Conservation (phyloP, 2,329 filamentous ascomycete genomes). For the Thielaviopsis euricoi region DNA sequence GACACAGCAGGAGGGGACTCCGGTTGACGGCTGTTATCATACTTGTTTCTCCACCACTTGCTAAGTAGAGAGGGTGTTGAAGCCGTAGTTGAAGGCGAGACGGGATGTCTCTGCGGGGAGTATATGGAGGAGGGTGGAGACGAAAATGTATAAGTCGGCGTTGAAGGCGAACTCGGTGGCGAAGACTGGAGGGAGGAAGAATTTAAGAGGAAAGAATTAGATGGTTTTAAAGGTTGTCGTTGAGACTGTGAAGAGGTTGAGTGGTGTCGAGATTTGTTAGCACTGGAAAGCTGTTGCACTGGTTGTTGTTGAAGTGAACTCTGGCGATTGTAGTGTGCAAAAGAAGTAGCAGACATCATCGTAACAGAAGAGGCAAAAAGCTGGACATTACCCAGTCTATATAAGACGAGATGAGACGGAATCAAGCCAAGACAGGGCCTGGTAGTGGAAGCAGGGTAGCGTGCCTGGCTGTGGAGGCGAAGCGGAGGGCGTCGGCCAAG, state of each 20-base stretch:
- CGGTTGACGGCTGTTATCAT: slow-evolving; percentile 12
- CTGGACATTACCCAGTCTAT: slow-evolving; percentile 10
- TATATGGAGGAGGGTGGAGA: slow-evolving; percentile 1
- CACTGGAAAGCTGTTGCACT: neutral
- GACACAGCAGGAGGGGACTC: slow-evolving; percentile 9
- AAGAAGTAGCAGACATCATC: slow-evolving; percentile 15
- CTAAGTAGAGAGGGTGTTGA: slow-evolving; percentile 3
- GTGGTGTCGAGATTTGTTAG: slow-evolving; percentile 1
- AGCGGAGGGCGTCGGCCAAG: neutral
- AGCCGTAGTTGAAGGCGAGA: slow-evolving; percentile 4
- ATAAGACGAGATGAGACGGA: slow-evolving; percentile 3
- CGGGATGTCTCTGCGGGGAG: slow-evolving; percentile 1
- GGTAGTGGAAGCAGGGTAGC: neutral
- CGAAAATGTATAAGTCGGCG: neutral
- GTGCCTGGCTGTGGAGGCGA: neutral
- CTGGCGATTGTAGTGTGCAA: slow-evolving; percentile 12
- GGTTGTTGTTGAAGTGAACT: neutral
- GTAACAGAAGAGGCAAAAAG: neutral
- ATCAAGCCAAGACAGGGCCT: neutral
- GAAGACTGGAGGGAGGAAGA: neutral
- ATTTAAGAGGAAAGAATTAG: neutral
- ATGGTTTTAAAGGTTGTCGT: neutral
- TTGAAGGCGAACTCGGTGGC: neutral
- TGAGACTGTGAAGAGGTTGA: neutral
- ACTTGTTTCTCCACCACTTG: slow-evolving; percentile 10